A percentile compares a stretch with the other conserved stretches of the same genome.
Evolutionary conservation across 139 green algal species (phyloP).

Genomic region (Chlamydomonas asymmetrica): DNA sequence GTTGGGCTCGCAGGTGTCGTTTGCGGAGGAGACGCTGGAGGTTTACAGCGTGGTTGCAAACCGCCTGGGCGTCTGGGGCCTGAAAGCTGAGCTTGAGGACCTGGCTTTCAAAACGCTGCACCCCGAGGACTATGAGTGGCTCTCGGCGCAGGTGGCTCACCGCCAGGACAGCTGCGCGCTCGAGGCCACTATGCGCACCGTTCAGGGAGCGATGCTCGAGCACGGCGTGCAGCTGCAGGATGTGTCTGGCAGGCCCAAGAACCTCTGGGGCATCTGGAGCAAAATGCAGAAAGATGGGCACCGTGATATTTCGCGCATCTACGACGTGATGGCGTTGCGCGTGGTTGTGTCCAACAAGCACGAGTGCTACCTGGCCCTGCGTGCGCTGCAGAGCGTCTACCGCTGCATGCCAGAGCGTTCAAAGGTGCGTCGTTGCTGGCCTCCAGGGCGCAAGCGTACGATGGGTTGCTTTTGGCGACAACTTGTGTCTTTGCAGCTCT

Average conservation of each 20-base stretch:
- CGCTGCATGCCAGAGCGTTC: constrained; percentile 47
- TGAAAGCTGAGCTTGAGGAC: constrained; percentile 95
- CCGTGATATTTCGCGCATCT: constrained; percentile 17
- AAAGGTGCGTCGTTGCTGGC: too few relatives aligned
- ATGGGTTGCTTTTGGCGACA: too few relatives aligned
- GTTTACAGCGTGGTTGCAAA: constrained; percentile 88
- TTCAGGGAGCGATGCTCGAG: constrained; percentile 37
- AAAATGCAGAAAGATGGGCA: constrained; percentile 73
- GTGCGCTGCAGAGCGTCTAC: constrained; percentile 55
- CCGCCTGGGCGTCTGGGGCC: constrained; percentile 73
- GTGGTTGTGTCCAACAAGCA: constrained; percentile 82
- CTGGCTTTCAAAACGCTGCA: constrained; percentile 75
- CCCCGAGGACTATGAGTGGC: constrained; percentile 49
- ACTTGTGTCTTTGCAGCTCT: too few relatives aligned
- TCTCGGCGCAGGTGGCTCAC: constrained; percentile 23
- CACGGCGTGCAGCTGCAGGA: constrained; percentile 62
- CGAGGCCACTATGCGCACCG: constrained; percentile 39
- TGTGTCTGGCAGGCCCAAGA: constrained; percentile 88
- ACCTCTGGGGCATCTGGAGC: constrained; percentile 83
- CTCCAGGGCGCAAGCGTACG: too few relatives aligned
- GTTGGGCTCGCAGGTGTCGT: too few relatives aligned
- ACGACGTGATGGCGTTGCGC: constrained; percentile 84
- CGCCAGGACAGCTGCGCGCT: constrained; percentile 38
- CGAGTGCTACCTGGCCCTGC: constrained; percentile 87
- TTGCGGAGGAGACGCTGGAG: constrained; percentile 76